A percentile compares a stretch with the other conserved stretches of the same genome.
phyloP scores from a whole-genome alignment of 805 yeast genomes.

The Ogataea glucozyma region DNA sequence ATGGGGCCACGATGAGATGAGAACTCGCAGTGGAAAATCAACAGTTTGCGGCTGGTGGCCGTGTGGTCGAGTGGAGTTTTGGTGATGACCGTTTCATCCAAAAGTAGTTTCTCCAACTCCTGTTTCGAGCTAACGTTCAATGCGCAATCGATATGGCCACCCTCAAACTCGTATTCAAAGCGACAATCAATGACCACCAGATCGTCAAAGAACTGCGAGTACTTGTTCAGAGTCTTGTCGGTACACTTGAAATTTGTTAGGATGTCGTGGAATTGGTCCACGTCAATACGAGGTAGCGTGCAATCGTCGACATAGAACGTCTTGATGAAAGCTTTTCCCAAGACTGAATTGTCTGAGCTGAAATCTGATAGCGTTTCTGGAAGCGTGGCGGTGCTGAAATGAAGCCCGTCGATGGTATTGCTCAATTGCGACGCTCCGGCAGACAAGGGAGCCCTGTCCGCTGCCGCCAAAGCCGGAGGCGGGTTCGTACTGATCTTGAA shows the following conservation, averaged over 20 bases:
- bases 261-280: constrained; percentile 55
- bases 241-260: constrained; percentile 43
- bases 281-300: constrained; percentile 68
- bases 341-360: constrained; percentile 24
- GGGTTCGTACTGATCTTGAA: constrained; percentile 22
- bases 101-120: constrained; percentile 61
- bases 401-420: constrained; percentile 26
- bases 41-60: constrained; percentile 40
- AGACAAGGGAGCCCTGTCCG: constrained; percentile 17
- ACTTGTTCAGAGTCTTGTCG: constrained; percentile 36
- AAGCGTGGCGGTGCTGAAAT: constrained; percentile 14
- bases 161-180: constrained; percentile 86
- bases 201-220: constrained; percentile 52
- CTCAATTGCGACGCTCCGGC: constrained; percentile 30
- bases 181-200: constrained; percentile 79
- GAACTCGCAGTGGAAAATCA: constrained; percentile 94
- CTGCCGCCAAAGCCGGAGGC: constrained; percentile 5
- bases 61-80: constrained; percentile 29
- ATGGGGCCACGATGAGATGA: constrained; percentile 92
- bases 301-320: constrained; percentile 53
- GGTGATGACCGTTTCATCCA: constrained; percentile 26
- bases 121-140: constrained; percentile 71
- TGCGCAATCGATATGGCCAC: constrained; percentile 90
- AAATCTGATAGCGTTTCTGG: too few relatives aligned
- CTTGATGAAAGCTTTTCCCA: constrained; percentile 37